A percentile compares a stretch with the other conserved stretches of the same genome.
phyloP scores from a whole-genome alignment of 2,329 filamentous ascomycete genomes.

The Colletotrichum eremochloae region DNA sequence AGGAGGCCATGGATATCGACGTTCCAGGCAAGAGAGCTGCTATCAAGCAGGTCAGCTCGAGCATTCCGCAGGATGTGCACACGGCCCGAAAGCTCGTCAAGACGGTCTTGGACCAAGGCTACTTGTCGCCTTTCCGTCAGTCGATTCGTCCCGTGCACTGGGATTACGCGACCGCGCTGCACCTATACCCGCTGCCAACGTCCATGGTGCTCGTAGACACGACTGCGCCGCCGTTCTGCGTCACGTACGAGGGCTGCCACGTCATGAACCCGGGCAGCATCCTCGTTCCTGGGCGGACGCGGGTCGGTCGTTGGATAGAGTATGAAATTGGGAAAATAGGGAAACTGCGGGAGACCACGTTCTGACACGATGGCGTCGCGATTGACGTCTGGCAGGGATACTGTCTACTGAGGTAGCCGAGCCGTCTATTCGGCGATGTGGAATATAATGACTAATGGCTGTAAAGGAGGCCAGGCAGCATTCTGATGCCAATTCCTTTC shows the following conservation, averaged over 20 bases:
- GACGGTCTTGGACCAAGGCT: conserved; percentile 90
- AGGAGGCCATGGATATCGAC: conserved; percentile 62
- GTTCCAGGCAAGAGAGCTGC: conserved; percentile 40
- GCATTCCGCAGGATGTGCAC: conserved; percentile 63
- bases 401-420: not conserved
- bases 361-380: conserved; percentile 54
- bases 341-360: conserved; percentile 72
- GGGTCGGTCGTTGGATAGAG: conserved; percentile 86
- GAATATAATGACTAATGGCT: not conserved
- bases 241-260: conserved; percentile 95
- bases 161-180: conserved; percentile 83
- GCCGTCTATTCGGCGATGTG: not conserved
- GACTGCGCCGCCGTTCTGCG: conserved; percentile 83
- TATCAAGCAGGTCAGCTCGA: conserved; percentile 28
- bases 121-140: conserved; percentile 89
- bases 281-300: conserved; percentile 76
- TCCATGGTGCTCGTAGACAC: conserved; percentile 86
- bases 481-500: not conserved
- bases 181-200: conserved; percentile 90
- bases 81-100: conserved; percentile 86
- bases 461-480: not conserved
- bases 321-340: conserved; percentile 79
- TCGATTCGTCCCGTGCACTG: conserved; percentile 85
- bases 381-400: not conserved
- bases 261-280: conserved; percentile 92